Conservation (phyloP, 768 basidiomycete genomes). For the Auricularia cornea region DNA sequence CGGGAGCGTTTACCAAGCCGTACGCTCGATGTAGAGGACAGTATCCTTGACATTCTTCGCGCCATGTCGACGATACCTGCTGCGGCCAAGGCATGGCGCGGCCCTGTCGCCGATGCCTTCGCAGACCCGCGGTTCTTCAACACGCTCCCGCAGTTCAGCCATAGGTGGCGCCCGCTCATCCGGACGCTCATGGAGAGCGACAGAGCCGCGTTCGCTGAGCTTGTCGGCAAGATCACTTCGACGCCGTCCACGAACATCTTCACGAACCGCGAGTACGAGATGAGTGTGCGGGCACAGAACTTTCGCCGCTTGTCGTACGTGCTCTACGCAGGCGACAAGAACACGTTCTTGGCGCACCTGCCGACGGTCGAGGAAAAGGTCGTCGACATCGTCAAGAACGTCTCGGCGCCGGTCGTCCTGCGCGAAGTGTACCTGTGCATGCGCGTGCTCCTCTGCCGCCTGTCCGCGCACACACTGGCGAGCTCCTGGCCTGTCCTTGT, state of each 20-base stretch:
- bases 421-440: conserved; percentile 88
- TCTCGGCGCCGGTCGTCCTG: conserved; percentile 75
- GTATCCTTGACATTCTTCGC: conserved; percentile 55
- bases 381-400: conserved; percentile 81
- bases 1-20: conserved; percentile 47
- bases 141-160: conserved; percentile 45
- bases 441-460: conserved; percentile 80
- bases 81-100: conserved; percentile 78
- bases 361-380: conserved; percentile 96
- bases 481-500: conserved; percentile 96
- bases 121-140: conserved; percentile 86
- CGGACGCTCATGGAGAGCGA: conserved; percentile 78
- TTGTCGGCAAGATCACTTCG: conserved; percentile 61
- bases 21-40: conserved; percentile 59
- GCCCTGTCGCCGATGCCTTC: conserved; percentile 70
- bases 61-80: conserved; percentile 75
- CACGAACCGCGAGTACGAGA: conserved; percentile 91
- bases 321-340: conserved; percentile 81
- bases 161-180: conserved; percentile 69
- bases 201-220: conserved; percentile 75
- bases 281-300: conserved; percentile 75
- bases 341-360: conserved; percentile 81
- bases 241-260: conserved; percentile 94
- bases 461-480: conserved; percentile 83
- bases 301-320: conserved; percentile 81